Base-by-base conservation (phyloP, 352 stramenopile genomes). In the Globisporangium polare region DNA sequence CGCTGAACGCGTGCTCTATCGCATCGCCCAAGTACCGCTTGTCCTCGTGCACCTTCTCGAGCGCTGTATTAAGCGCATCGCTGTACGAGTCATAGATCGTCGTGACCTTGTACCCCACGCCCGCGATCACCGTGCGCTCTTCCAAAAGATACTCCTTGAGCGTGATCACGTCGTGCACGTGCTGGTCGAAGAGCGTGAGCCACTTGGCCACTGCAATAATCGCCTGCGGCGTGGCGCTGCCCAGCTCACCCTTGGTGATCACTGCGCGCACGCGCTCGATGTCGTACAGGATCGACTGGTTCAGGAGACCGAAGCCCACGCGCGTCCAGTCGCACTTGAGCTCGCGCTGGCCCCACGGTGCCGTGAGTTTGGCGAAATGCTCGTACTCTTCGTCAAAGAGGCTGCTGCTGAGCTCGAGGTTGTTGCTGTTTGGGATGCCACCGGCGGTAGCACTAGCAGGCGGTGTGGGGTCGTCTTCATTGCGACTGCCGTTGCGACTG, bases 61-160 rank as follows among this genome's bases (percentile, higher is more conserved):
- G 65, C 37, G 74, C 78, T 5, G 73, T 59, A 0, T 54, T 60
- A 45, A 88, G 52, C 3, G 78, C 68, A 22, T 85, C 77, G 45
- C 86, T 77, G 62, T 87, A 89, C 27, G 62, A 60, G 33, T 88
- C 78, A 52, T 88, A 89, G 15, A 83, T 22, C 26, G 80, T 90
- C 18, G 74, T 80, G 12, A 92, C 73, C 45, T 79, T 86, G 67
- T 86, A 78, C 0, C 72, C 78, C 20, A 89, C 77, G 10, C 73
- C 68, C 3, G 74, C 76, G 52, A 89, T 64, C 8, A 86, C 57
- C 27, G 76, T 78, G 50, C 79, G 76, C 59, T 89, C 79, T 55
- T 89, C 78, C 20, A 89, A 69, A 20, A 92, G 31, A 43, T 84
- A 83, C 55, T 89, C 76, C 65, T 92, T 92, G 2, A 92, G 60